Evolutionary conservation across 306 rosid species (phyloP).

Genomic region (Prunus armeniaca): DNA sequence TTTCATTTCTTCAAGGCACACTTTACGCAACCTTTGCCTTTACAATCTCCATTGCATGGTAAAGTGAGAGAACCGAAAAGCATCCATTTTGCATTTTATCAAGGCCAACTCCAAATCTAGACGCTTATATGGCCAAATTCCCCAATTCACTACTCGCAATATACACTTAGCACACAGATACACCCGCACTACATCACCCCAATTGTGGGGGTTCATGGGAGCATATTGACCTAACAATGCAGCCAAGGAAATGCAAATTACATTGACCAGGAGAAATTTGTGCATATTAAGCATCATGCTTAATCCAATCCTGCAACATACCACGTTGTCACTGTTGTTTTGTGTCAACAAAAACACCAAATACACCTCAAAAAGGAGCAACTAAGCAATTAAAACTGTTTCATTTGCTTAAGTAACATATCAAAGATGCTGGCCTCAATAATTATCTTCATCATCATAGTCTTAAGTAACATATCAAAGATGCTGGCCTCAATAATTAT

Average conservation of each 20-base stretch:
- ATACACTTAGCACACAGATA: background rate
- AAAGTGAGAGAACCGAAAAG: too few species aligned
- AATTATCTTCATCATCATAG: constrained; percentile 28
- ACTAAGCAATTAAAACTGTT: constrained; percentile 9
- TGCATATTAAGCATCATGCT: constrained; percentile 8
- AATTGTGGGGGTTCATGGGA: background rate
- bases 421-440: constrained; percentile 24
- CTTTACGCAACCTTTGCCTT: too few species aligned
- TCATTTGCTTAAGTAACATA: constrained; percentile 16
- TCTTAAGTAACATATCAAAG: constrained; percentile 23
- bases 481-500: constrained; percentile 23
- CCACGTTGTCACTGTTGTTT: background rate
- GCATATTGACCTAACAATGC: background rate
- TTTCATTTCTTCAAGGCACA: too few species aligned
- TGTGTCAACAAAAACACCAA: constrained; percentile 10
- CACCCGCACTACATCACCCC: background rate
- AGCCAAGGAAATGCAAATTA: background rate
- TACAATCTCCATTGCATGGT: too few species aligned
- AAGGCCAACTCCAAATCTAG: background rate
- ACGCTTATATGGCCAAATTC: background rate
- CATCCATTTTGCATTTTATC: too few species aligned
- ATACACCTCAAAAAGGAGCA: constrained; percentile 2
- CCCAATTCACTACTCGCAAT: too few species aligned
- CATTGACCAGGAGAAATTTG: background rate
- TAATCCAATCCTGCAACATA: constrained; percentile 10